Conservation (phyloP, 202 grass and related monocot genomes). For the Carex arenaria region DNA sequence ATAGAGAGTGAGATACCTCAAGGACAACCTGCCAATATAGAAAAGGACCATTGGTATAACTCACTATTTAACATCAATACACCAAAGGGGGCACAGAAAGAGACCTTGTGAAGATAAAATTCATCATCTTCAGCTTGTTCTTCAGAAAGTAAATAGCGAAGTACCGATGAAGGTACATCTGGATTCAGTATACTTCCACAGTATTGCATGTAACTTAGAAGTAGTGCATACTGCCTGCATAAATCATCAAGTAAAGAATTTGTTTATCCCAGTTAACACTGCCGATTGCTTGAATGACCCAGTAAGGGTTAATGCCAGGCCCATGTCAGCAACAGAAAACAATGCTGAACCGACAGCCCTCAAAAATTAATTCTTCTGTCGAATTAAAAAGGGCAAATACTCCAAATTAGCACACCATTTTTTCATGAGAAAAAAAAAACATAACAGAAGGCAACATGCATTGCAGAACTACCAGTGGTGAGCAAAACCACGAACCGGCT, state of each 20-base stretch:
- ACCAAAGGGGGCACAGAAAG: constrained; percentile 17
- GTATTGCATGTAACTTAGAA: constrained; percentile 94
- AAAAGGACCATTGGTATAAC: neutral
- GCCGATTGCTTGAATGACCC: neutral
- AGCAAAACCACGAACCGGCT: neutral
- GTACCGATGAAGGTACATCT: constrained; percentile 73
- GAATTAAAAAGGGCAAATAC: neutral
- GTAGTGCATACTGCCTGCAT: constrained; percentile 89
- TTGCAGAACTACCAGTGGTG: neutral
- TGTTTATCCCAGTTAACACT: neutral
- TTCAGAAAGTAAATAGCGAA: constrained; percentile 70
- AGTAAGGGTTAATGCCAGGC: neutral
- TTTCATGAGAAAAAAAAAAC: neutral
- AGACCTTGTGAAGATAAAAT: constrained; percentile 75
- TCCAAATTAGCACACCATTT: neutral
- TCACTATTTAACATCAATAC: neutral
- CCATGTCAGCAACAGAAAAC: neutral
- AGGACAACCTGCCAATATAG: neutral
- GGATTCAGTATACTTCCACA: constrained; percentile 84
- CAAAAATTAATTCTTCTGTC: constrained; percentile 4
- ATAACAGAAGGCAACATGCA: neutral
- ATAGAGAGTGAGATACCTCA: neutral
- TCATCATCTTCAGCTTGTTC: constrained; percentile 86
- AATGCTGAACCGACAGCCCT: neutral
- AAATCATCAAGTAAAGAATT: neutral